These are phyloP conservation scores for Mycena haematopus DNA, from an alignment of 768 basidiomycete species.

Conservation along the genomic window DNA sequence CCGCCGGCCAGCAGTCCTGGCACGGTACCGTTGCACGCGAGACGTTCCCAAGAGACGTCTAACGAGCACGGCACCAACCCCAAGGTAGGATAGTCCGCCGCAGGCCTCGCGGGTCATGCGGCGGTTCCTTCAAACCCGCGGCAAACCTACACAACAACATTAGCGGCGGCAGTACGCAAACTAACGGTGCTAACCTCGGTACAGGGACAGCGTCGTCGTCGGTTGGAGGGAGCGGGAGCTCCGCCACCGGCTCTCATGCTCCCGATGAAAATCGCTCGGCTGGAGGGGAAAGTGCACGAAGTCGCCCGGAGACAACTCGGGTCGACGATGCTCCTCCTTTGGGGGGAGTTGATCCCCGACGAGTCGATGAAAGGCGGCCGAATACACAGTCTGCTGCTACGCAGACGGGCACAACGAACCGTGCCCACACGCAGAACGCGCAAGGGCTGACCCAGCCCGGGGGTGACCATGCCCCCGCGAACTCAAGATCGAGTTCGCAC, in stretches of 20 bases:
- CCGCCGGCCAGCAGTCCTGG: neutral
- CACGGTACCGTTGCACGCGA: neutral
- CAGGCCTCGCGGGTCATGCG: too few species aligned
- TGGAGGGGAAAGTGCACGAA: constrained; percentile 4
- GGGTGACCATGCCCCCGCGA: too few species aligned
- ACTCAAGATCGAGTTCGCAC: too few species aligned
- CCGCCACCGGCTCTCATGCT: constrained; percentile 10
- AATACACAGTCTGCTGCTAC: neutral
- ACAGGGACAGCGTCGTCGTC: constrained; percentile 1
- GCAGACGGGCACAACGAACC: too few species aligned
- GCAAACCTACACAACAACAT: neutral
- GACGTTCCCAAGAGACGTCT: neutral
- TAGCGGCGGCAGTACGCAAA: too few species aligned
- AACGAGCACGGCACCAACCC: neutral
- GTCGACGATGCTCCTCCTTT: neutral
- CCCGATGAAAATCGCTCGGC: constrained; percentile 5
- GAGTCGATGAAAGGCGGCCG: neutral
- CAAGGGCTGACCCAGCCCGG: too few species aligned
- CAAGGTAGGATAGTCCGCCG: neutral
- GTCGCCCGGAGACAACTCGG: constrained; percentile 14
- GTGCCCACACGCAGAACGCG: too few species aligned
- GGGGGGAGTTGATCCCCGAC: neutral
- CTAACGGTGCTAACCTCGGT: neutral
- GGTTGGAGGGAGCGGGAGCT: constrained; percentile 10
- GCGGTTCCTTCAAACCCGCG: neutral